A percentile compares a stretch with the other conserved stretches of the same genome.
phyloP scores from a whole-genome alignment of 164 flowering plant species.

The Vitis rotundifolia region DNA sequence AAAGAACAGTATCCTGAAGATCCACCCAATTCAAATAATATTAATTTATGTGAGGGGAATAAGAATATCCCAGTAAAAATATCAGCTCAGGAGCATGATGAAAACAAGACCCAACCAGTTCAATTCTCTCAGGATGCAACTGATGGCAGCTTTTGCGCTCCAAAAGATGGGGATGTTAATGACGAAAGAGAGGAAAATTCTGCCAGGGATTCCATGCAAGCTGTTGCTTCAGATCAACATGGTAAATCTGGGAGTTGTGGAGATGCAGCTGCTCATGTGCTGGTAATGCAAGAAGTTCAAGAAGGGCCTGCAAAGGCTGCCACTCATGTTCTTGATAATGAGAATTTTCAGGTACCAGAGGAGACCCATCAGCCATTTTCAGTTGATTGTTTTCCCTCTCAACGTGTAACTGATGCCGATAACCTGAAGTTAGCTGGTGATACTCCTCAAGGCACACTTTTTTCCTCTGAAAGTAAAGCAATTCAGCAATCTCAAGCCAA shows the following conservation, averaged over 20 bases:
- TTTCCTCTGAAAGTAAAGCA: conserved; percentile 2
- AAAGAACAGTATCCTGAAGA: conserved; percentile 38
- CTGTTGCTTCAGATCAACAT: conserved; percentile 18
- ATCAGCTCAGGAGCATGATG: conserved; percentile 18
- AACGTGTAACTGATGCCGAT: conserved; percentile 9
- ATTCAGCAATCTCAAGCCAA: conserved; percentile 13
- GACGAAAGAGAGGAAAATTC: conserved; percentile 21
- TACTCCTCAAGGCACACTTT: conserved; percentile 3
- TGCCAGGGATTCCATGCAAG: conserved; percentile 16
- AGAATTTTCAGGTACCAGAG: conserved; percentile 10
- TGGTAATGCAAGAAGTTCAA: conserved; percentile 13
- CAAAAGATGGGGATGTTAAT: conserved; percentile 16
- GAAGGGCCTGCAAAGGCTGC: conserved; percentile 10
- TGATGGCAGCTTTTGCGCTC: conserved; percentile 9
- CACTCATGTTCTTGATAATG: conserved; percentile 3
- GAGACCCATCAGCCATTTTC: conserved; percentile 7
- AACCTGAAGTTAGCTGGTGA: conserved; percentile 12
- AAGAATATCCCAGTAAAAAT: conserved; percentile 6
- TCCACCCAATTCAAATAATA: conserved; percentile 22
- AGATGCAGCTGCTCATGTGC: conserved; percentile 13
- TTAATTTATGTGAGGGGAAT: conserved; percentile 21
- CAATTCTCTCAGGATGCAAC: conserved; percentile 18
- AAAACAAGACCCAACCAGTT: conserved; percentile 19
- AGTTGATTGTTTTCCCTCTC: conserved; percentile 2
- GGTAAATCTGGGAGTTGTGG: conserved; percentile 21